Evolutionary conservation across 306 rosid species (phyloP).

Genomic region (Lupinus albus): DNA sequence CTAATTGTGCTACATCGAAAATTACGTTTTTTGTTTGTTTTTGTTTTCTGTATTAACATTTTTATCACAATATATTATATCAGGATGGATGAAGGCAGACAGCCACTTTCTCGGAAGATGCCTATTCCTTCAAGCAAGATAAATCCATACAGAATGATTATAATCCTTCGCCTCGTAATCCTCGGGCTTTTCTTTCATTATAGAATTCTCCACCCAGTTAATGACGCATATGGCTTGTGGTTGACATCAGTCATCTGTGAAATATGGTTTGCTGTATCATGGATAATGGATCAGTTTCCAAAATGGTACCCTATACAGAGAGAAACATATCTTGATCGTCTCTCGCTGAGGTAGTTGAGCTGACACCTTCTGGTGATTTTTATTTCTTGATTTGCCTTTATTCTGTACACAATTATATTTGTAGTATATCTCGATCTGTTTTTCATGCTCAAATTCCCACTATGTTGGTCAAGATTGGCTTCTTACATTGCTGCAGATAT

Average conservation of each 20-base stretch:
- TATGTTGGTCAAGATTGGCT: constrained; percentile 33
- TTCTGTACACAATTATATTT: neutral
- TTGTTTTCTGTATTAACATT: neutral
- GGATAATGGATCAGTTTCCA: constrained; percentile 98
- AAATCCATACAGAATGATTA: constrained; percentile 91
- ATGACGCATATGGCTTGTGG: constrained; percentile 95
- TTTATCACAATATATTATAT: constrained; percentile 28
- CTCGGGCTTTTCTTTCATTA: constrained; percentile 87
- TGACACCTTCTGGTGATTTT: neutral
- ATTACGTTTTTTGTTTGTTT: too few species aligned
- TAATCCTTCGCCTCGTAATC: constrained; percentile 76
- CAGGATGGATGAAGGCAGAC: constrained; percentile 99
- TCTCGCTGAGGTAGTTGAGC: constrained; percentile 71
- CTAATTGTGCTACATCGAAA: neutral
- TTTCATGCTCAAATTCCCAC: constrained; percentile 15
- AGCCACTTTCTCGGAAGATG: constrained; percentile 86
- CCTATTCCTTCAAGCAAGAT: constrained; percentile 93
- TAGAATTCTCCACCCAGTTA: constrained; percentile 92
- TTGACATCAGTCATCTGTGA: constrained; percentile 96
- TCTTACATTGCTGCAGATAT: constrained; percentile 63
- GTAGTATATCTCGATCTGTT: neutral
- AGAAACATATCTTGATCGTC: constrained; percentile 96
- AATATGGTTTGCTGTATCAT: constrained; percentile 95
- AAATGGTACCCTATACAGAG: constrained; percentile 89
- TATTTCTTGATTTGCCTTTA: constrained; percentile 12